Conservation (phyloP, 805 yeast genomes). For the Saccharomycopsis oosterbeekiorum region DNA sequence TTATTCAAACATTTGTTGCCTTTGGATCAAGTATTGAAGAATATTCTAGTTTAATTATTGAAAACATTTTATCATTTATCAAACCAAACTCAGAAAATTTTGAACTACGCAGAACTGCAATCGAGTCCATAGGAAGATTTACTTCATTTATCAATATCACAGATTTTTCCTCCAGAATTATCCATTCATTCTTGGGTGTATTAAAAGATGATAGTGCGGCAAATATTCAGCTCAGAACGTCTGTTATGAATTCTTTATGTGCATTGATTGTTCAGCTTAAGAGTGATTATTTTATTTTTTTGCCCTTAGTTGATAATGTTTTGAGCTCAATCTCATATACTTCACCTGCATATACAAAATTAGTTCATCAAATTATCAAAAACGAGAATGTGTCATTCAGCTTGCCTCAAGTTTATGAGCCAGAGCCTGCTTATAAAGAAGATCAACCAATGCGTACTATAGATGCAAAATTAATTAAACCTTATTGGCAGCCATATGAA, state of each 20-base stretch:
- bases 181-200: conserved; percentile 76
- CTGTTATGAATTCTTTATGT: conserved; percentile 72
- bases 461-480: conserved; percentile 52
- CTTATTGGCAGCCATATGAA: conserved; percentile 88
- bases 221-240: conserved; percentile 50
- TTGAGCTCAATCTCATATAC: conserved; percentile 55
- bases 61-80: conserved; percentile 71
- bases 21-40: conserved; percentile 88
- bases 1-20: conserved; percentile 70
- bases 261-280: conserved; percentile 74
- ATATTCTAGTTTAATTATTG: conserved; percentile 77
- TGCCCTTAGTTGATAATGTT: conserved; percentile 69
- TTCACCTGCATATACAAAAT: conserved; percentile 66
- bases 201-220: conserved; percentile 29
- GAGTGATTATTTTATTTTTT: conserved; percentile 71
- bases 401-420: conserved; percentile 9
- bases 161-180: conserved; percentile 84
- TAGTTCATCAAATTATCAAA: conserved; percentile 66
- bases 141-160: conserved; percentile 62
- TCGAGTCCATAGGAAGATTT: conserved; percentile 73
- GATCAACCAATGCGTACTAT: conserved; percentile 24
- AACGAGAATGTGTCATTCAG: conserved; percentile 50
- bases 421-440: conserved; percentile 9
- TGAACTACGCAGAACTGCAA: conserved; percentile 58
- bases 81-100: conserved; percentile 45